Evolutionary conservation across 2,329 filamentous ascomycete genomes (phyloP).

Genomic region (Akanthomyces dipterigenus): DNA sequence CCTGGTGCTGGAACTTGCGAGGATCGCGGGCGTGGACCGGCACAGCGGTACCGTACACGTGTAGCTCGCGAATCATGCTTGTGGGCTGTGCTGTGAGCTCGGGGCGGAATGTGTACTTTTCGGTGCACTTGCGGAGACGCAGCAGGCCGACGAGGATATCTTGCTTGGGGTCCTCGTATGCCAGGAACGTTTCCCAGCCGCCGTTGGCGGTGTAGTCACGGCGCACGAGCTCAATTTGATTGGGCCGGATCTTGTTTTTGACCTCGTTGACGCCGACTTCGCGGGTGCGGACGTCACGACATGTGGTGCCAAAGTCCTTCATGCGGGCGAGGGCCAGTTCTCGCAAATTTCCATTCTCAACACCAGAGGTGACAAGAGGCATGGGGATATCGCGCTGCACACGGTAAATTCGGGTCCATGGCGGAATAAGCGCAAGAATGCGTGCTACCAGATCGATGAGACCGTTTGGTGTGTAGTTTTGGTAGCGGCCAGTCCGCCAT

Average conservation of each 20-base stretch:
- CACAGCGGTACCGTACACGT: constrained; percentile 97
- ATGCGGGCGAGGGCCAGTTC: constrained; percentile 93
- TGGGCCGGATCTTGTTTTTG: constrained; percentile 95
- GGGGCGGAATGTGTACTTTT: constrained; percentile 84
- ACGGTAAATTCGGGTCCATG: constrained; percentile 97
- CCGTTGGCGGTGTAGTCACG: constrained; percentile 93
- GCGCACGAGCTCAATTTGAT: constrained; percentile 90
- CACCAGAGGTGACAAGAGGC: constrained; percentile 96
- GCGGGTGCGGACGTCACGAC: constrained; percentile 89
- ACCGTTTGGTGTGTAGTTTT: constrained; percentile 97
- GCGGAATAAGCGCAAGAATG: constrained; percentile 90
- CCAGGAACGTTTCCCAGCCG: constrained; percentile 97
- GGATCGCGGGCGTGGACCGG: constrained; percentile 93
- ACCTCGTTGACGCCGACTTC: constrained; percentile 99
- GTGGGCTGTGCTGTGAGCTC: constrained; percentile 83
- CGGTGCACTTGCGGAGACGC: constrained; percentile 81
- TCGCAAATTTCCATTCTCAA: constrained; percentile 94
- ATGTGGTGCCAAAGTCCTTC: constrained; percentile 98
- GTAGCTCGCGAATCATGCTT: constrained; percentile 86
- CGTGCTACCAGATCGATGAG: constrained; percentile 92
- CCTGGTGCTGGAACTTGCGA: constrained; percentile 96
- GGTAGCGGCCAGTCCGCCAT: constrained; percentile 93
- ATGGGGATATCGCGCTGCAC: constrained; percentile 99
- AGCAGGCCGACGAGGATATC: constrained; percentile 92
- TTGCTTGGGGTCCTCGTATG: constrained; percentile 97